Evolutionary conservation across 768 basidiomycete genomes (phyloP).

Genomic region (Suillus paluster): DNA sequence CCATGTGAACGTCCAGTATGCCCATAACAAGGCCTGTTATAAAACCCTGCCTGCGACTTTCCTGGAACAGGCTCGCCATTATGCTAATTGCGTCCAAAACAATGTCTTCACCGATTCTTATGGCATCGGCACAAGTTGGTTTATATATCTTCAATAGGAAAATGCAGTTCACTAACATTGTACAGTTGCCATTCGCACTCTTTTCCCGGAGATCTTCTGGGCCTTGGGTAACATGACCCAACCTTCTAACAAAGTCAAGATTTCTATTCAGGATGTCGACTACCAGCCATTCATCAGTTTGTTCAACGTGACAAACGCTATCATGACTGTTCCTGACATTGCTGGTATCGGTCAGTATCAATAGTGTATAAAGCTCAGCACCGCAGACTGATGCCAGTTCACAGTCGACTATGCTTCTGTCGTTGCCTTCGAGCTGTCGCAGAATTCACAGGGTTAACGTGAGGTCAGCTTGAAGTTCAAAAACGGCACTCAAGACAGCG

Average conservation of each 20-base stretch:
- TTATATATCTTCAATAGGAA: background rate
- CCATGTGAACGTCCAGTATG: constrained; percentile 43
- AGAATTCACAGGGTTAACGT: constrained; percentile 63
- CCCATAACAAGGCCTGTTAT: constrained; percentile 42
- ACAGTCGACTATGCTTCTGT: constrained; percentile 70
- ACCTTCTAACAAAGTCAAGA: constrained; percentile 25
- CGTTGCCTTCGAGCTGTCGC: constrained; percentile 68
- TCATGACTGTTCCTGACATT: constrained; percentile 16
- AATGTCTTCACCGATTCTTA: constrained; percentile 37
- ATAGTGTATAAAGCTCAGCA: background rate
- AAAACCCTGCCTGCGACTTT: constrained; percentile 25
- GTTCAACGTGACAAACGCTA: constrained; percentile 39
- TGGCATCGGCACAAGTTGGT: constrained; percentile 44
- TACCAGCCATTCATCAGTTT: constrained; percentile 43
- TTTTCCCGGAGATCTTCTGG: constrained; percentile 35
- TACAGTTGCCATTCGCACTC: constrained; percentile 36
- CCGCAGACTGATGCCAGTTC: background rate
- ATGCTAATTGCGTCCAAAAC: constrained; percentile 48
- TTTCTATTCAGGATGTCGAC: constrained; percentile 32
- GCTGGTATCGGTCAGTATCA: constrained; percentile 35
- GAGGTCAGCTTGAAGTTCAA: constrained; percentile 78
- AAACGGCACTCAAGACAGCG: constrained; percentile 61
- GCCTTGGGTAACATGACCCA: constrained; percentile 30
- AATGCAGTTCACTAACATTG: background rate
- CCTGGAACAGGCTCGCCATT: constrained; percentile 32